Conservation (phyloP, 306 rosid species). For the Prinsepia uniflora region DNA sequence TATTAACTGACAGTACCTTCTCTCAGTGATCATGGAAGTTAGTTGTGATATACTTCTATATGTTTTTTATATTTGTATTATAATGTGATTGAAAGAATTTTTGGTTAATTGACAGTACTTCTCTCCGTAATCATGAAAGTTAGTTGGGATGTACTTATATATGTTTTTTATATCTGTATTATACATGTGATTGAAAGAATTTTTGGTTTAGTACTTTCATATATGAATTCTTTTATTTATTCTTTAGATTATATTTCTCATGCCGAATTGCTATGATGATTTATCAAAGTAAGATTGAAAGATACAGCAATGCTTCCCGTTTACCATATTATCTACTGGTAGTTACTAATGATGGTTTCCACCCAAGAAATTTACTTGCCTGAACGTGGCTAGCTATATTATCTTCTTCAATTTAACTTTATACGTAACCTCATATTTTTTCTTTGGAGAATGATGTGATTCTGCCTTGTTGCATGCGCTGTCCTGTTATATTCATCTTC, state of each 20-base stretch:
- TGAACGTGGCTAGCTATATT: neutral
- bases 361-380: neutral
- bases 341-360: neutral
- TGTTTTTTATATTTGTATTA: neutral
- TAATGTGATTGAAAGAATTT: neutral
- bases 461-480: neutral
- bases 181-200: neutral
- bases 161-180: neutral
- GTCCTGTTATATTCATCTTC: neutral
- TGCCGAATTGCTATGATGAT: neutral
- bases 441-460: neutral
- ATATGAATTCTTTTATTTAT: conserved; percentile 11
- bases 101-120: neutral
- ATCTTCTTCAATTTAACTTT: neutral
- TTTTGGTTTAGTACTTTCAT: neutral
- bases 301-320: neutral
- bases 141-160: neutral
- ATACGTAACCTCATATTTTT: neutral
- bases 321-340: neutral
- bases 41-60: neutral
- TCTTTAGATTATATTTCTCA: neutral
- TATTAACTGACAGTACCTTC: neutral
- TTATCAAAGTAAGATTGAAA: neutral
- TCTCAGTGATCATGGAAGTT: neutral
- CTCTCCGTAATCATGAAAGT: neutral